Evolutionary conservation across 768 basidiomycete genomes (phyloP).

Genomic region (Basidioascus undulatus): DNA sequence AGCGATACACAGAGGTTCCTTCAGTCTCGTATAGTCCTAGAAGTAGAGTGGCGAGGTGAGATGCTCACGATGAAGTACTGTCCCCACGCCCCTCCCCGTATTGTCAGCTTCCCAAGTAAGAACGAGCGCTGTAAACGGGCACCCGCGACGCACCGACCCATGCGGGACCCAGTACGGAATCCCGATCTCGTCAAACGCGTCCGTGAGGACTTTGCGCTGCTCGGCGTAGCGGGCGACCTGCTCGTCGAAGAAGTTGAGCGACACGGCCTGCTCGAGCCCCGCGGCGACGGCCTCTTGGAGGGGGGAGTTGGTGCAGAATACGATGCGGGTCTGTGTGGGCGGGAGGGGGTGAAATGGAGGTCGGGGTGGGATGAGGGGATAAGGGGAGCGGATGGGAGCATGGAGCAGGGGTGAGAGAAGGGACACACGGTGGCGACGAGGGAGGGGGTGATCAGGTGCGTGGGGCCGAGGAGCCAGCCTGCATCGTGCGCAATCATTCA

Average conservation of each 20-base stretch:
- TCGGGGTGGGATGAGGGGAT: not conserved
- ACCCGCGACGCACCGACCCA: too few relatives aligned
- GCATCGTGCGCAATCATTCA: too few relatives aligned
- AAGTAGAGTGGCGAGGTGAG: too few relatives aligned
- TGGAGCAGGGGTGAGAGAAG: not conserved
- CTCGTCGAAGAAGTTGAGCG: constrained; percentile 48
- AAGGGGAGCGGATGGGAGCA: not conserved
- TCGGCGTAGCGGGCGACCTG: constrained; percentile 58
- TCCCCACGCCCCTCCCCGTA: too few relatives aligned
- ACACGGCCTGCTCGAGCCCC: constrained; percentile 56
- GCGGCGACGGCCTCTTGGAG: constrained; percentile 79
- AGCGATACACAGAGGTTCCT: too few relatives aligned
- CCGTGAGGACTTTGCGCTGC: constrained; percentile 44
- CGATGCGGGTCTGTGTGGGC: constrained; percentile 67
- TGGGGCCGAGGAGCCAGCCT: constrained; percentile 81
- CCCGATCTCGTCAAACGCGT: constrained; percentile 47
- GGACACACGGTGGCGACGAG: too few relatives aligned
- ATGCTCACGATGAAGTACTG: too few relatives aligned
- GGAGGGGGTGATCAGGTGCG: constrained; percentile 57
- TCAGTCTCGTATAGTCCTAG: too few relatives aligned
- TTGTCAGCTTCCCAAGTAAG: too few relatives aligned
- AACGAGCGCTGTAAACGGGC: too few relatives aligned
- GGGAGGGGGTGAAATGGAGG: not conserved
- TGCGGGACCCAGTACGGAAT: constrained; percentile 9
- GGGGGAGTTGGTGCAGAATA: constrained; percentile 86